Evolutionary conservation across 257 asterid genomes (phyloP).

Genomic region (Solanum megistacrolobum): DNA sequence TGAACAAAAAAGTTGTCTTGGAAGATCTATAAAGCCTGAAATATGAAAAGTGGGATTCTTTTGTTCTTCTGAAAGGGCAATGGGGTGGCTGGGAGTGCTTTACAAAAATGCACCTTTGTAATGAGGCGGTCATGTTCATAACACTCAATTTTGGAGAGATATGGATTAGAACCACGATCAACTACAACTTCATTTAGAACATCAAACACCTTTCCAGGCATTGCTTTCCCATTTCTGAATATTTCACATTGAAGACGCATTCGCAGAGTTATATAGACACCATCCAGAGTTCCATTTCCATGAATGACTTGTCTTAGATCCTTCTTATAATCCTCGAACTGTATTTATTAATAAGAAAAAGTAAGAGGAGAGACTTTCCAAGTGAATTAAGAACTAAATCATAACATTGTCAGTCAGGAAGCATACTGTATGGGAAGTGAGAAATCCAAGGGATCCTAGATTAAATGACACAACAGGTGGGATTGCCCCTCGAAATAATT

Average conservation of each 20-base stretch:
- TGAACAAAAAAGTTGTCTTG: background rate
- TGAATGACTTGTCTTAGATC: slow-evolving; percentile 84
- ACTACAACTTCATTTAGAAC: slow-evolving; percentile 90
- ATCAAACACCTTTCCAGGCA: slow-evolving; percentile 91
- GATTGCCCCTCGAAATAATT: slow-evolving; percentile 88
- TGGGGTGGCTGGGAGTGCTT: background rate
- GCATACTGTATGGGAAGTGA: slow-evolving; percentile 85
- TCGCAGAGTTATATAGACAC: slow-evolving; percentile 88
- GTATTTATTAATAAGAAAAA: slow-evolving; percentile 11
- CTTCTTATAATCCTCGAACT: slow-evolving; percentile 75
- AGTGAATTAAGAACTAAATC: background rate
- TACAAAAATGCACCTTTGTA: slow-evolving; percentile 59
- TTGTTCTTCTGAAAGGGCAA: background rate
- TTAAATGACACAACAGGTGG: slow-evolving; percentile 99
- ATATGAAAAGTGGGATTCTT: background rate
- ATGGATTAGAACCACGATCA: slow-evolving; percentile 99
- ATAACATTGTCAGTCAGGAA: slow-evolving; percentile 12
- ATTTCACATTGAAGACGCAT: slow-evolving; percentile 97
- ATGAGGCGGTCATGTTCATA: slow-evolving; percentile 95
- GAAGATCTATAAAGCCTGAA: background rate
- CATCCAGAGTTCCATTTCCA: slow-evolving; percentile 71
- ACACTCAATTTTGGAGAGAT: slow-evolving; percentile 92
- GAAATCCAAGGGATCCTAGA: slow-evolving; percentile 98
- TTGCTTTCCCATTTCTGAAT: slow-evolving; percentile 78
- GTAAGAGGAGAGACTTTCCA: background rate